Conservation (phyloP, 2,329 filamentous ascomycete species). For the Cercospora sp. region DNA sequence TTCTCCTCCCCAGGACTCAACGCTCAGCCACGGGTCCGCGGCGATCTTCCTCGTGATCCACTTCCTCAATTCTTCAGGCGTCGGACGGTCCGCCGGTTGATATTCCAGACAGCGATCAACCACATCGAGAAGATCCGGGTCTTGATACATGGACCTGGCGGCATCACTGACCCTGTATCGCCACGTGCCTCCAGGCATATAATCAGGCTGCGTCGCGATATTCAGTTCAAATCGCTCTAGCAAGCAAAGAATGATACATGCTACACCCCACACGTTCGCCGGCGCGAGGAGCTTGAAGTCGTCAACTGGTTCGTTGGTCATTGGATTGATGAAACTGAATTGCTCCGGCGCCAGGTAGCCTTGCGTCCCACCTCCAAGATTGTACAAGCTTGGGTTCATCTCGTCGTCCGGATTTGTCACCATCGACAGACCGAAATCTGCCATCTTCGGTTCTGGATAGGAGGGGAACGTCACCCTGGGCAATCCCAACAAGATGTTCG, state of each 20-base stretch:
- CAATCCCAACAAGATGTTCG: slow-evolving; percentile 27
- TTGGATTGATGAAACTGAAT: slow-evolving; percentile 4
- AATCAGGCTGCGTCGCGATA: neutral
- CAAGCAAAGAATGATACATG: slow-evolving; percentile 15
- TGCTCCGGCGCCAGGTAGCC: slow-evolving; percentile 23
- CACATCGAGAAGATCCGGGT: slow-evolving; percentile 1
- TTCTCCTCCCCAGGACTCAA: slow-evolving; percentile 3
- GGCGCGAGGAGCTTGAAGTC: slow-evolving; percentile 20
- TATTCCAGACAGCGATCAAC: slow-evolving; percentile 16
- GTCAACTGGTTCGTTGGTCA: slow-evolving; percentile 16
- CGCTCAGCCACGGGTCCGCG: neutral
- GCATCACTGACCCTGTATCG: neutral
- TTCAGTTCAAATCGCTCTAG: neutral
- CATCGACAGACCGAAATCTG: slow-evolving; percentile 25
- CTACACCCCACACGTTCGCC: slow-evolving; percentile 24
- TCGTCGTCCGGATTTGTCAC: slow-evolving; percentile 18
- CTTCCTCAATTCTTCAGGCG: neutral
- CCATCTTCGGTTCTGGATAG: slow-evolving; percentile 20
- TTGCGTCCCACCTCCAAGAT: slow-evolving; percentile 11
- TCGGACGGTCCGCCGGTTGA: slow-evolving; percentile 14
- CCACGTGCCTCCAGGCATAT: slow-evolving; percentile 3
- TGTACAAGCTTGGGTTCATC: slow-evolving; percentile 18
- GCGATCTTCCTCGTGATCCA: slow-evolving; percentile 4
- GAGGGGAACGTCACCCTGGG: slow-evolving; percentile 2
- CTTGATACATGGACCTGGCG: neutral